Percentiles rank a stretch among this genome's conserved stretches.
Evolutionary conservation across 2,329 filamentous ascomycete species (phyloP).

Genomic region (Diplodia sapinea): DNA sequence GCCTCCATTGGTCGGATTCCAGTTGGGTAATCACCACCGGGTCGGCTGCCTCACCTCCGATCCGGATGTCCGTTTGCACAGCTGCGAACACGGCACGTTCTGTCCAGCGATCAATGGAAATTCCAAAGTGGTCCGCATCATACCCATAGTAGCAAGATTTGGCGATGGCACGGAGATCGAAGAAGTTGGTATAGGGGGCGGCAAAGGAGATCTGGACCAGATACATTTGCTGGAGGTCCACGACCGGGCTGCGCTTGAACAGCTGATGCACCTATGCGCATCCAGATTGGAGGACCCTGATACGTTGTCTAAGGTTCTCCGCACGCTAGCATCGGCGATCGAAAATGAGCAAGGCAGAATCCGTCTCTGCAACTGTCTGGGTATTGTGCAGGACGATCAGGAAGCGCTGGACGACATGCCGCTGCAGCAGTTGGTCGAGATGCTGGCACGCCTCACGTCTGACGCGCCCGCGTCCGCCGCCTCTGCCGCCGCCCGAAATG

Average conservation of each 20-base stretch:
- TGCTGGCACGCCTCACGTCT: conserved; percentile 34
- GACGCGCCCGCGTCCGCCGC: neutral
- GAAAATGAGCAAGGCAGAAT: conserved; percentile 36
- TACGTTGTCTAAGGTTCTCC: conserved; percentile 44
- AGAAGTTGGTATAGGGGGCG: conserved; percentile 80
- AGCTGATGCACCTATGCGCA: conserved; percentile 60
- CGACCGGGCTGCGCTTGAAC: conserved; percentile 54
- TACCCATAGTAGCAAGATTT: conserved; percentile 74
- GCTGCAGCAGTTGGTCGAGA: conserved; percentile 43
- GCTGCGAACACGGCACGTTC: conserved; percentile 76
- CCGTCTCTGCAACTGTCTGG: conserved; percentile 39
- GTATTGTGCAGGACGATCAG: conserved; percentile 36
- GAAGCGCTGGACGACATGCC: conserved; percentile 37
- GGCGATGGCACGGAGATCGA: conserved; percentile 66
- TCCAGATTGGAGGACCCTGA: conserved; percentile 46
- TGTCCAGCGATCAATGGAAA: conserved; percentile 59
- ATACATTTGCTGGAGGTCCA: conserved; percentile 67
- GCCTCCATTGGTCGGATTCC: conserved; percentile 72
- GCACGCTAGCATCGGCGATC: conserved; percentile 42
- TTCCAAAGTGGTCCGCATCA: conserved; percentile 71
- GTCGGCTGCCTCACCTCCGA: conserved; percentile 74
- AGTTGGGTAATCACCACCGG: conserved; percentile 72
- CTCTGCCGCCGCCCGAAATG: conserved; percentile 9
- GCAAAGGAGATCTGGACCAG: conserved; percentile 74
- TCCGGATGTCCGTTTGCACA: conserved; percentile 73